Evolutionary conservation across 306 rosid genomes (phyloP), one percentile per base, ranked within the genome.

Genomic region (Cucumis melo): DNA sequence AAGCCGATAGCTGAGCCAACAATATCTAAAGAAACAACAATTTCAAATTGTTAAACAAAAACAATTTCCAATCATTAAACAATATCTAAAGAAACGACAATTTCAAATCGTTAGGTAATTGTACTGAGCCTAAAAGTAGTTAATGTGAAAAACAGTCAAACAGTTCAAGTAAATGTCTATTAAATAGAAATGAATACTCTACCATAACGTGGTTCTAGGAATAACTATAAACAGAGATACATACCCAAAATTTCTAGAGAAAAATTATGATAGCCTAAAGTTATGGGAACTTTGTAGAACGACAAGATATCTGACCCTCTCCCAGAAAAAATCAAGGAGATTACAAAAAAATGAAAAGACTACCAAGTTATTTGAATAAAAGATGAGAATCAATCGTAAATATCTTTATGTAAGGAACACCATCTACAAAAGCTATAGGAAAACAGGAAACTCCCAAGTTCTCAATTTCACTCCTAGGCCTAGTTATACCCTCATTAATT

Each of bases 1-100:
- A 90, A 90, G 46, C 99, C 97, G 79, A 89, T 80, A 44, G 95
- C 99, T 7, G 99, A 94, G 61, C 93, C 64, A 6, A 84, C 78
- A 20, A 90, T 85, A 87, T 88, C 97, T 91, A 80, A 80, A 65
- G 50, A 41, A 75, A 78, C 74, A 53, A 29, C 21, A 77, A 27
- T 50, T 54, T 53, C 73, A 67, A 20, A 58, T 38, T 14, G 34
- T 73, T n/a, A n/a, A n/a, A n/a, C n/a, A n/a, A n/a, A n/a, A n/a
- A n/a, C n/a, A n/a, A n/a, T n/a, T n/a, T n/a, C n/a, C n/a, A n/a
- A n/a, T n/a, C n/a, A n/a, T n/a, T n/a, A n/a, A 6, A 84, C 78
- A 20, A 90, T 85, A 87, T 88, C 97, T 91, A 80, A 80, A 65
- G 50, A 41, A 75, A 78, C 74, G 46, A 29, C 21, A 77, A 27